A percentile compares a stretch with the other conserved stretches of the same genome.
Evolutionary conservation across 805 yeast genomes (phyloP).

Genomic region (Candida xyloterini): DNA sequence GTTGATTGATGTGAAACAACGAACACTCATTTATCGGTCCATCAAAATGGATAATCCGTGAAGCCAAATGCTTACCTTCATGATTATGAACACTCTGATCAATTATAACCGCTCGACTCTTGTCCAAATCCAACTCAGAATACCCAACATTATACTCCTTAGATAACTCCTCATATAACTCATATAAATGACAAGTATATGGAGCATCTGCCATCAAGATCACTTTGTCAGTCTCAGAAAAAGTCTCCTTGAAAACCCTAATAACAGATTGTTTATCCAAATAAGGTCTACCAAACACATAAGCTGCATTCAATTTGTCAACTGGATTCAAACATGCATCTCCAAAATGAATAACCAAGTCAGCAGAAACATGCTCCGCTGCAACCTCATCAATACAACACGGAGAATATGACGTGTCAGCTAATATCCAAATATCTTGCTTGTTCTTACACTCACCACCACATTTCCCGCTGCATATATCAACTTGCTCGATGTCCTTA

Average conservation of each 20-base stretch:
- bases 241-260: slow-evolving; percentile 40
- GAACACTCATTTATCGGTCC: slow-evolving; percentile 43
- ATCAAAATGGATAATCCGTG: slow-evolving; percentile 33
- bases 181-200: slow-evolving; percentile 44
- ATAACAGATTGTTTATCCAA: slow-evolving; percentile 43
- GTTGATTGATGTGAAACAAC: slow-evolving; percentile 67
- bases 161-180: slow-evolving; percentile 36
- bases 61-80: slow-evolving; percentile 25
- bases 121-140: slow-evolving; percentile 38
- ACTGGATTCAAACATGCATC: slow-evolving; percentile 89
- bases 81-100: slow-evolving; percentile 18
- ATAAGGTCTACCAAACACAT: slow-evolving; percentile 71
- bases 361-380: slow-evolving; percentile 86
- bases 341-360: slow-evolving; percentile 87
- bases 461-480: slow-evolving; percentile 28
- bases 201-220: slow-evolving; percentile 77
- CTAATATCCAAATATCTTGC: slow-evolving; percentile 69
- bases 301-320: slow-evolving; percentile 67
- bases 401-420: slow-evolving; percentile 93
- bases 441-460: slow-evolving; percentile 28
- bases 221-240: slow-evolving; percentile 42
- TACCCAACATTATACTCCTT: slow-evolving; percentile 35
- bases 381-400: slow-evolving; percentile 98
- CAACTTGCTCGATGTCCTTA: slow-evolving; percentile 25
- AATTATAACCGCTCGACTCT: slow-evolving; percentile 23